Percentiles rank a stretch among this genome's conserved stretches.
Conservation (phyloP, 495 filamentous ascomycete species). For the Xylaria acuta region DNA sequence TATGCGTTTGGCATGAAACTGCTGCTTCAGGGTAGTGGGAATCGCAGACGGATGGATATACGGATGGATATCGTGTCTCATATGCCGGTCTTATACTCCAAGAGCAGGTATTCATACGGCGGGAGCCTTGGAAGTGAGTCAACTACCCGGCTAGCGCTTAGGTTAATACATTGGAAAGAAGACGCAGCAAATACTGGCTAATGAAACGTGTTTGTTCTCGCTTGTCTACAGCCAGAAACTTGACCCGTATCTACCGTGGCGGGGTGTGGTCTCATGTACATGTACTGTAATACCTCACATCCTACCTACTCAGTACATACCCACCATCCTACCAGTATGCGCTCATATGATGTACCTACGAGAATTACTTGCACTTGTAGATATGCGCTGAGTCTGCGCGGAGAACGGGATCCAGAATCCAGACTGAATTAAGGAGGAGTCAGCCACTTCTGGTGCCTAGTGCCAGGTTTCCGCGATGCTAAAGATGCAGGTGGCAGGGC, state of each 20-base stretch:
- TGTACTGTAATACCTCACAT: neutral
- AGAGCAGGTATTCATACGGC: neutral
- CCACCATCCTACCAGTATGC: neutral
- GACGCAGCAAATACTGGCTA: neutral
- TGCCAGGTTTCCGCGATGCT: neutral
- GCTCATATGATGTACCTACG: neutral
- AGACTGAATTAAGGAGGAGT: neutral
- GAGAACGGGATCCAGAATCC: neutral
- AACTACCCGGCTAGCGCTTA: neutral
- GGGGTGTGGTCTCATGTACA: constrained; percentile 12
- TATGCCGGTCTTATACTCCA: constrained; percentile 4
- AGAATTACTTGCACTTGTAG: neutral
- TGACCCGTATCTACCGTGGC: constrained; percentile 9
- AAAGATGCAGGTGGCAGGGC: neutral
- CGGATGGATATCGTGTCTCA: neutral
- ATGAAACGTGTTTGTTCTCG: constrained; percentile 8
- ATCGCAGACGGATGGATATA: neutral
- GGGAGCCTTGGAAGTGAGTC: neutral
- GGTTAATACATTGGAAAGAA: neutral
- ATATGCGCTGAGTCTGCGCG: too few relatives aligned
- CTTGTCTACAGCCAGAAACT: neutral
- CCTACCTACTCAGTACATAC: neutral
- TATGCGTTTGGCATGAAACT: neutral
- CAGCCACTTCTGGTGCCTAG: neutral
- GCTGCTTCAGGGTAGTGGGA: neutral